A percentile compares a stretch with the other conserved stretches of the same genome.
Evolutionary conservation across 2,329 filamentous ascomycete species (phyloP).

Genomic region (Phaeosphaeriaceae sp.): DNA sequence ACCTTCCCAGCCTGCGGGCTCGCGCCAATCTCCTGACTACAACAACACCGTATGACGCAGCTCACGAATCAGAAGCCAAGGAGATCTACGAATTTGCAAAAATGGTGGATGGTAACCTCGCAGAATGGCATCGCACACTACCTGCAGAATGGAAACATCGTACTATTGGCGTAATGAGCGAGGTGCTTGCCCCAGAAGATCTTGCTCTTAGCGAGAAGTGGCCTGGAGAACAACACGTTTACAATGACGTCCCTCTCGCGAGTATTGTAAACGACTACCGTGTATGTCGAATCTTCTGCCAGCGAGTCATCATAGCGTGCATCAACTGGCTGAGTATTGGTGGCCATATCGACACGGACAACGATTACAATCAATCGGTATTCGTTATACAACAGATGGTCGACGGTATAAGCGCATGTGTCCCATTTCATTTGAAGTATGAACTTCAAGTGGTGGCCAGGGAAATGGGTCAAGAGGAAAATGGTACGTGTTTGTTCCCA

Average conservation of each 20-base stretch:
- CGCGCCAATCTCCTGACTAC: conserved; percentile 41
- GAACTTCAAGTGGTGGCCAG: conserved; percentile 45
- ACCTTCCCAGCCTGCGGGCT: conserved; percentile 46
- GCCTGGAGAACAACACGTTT: conserved; percentile 49
- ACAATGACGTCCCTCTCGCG: conserved; percentile 48
- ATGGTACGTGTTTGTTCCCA: conserved; percentile 30
- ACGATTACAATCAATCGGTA: conserved; percentile 24
- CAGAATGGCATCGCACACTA: conserved; percentile 46
- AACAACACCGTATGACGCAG: conserved; percentile 24
- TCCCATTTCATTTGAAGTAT: conserved; percentile 49
- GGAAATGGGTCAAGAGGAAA: conserved; percentile 42
- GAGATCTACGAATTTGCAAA: conserved; percentile 44
- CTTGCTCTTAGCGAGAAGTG: conserved; percentile 39
- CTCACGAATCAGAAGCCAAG: conserved; percentile 35
- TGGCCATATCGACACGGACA: conserved; percentile 12
- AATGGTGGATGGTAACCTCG: conserved; percentile 45
- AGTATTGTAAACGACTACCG: conserved; percentile 52
- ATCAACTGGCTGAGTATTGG: conserved; percentile 33
- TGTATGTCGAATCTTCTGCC: conserved; percentile 49
- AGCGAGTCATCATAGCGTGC: conserved; percentile 48
- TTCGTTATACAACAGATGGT: conserved; percentile 47
- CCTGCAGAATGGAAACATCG: conserved; percentile 44
- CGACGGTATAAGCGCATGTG: conserved; percentile 48
- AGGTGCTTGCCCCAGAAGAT: conserved; percentile 31
- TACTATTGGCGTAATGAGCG: conserved; percentile 38